Conservation (phyloP, 768 basidiomycete species). For the Tricholoma sp. region DNA sequence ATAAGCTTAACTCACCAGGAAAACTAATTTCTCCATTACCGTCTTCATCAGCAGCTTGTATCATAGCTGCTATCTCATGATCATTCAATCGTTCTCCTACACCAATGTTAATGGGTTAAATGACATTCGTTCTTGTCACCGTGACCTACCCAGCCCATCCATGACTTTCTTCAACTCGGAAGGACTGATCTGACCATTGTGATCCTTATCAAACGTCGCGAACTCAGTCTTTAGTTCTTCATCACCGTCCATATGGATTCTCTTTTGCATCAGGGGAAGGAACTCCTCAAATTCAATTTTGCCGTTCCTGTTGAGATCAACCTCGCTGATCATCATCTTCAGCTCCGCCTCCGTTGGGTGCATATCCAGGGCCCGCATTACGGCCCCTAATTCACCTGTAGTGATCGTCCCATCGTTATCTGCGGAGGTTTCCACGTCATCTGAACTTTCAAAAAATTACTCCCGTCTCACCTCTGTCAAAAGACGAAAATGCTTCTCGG, state of each 20-base stretch:
- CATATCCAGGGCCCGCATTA: constrained; percentile 46
- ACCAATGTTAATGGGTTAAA: background rate
- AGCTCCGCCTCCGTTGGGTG: constrained; percentile 45
- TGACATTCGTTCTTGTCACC: background rate
- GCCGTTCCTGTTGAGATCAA: constrained; percentile 40
- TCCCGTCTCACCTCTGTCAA: constrained; percentile 22
- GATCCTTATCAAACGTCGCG: constrained; percentile 89
- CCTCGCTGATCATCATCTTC: constrained; percentile 45
- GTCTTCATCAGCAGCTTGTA: constrained; percentile 81
- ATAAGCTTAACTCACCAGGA: constrained; percentile 41
- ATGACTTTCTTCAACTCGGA: constrained; percentile 92
- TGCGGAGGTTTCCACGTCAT: too few species aligned
- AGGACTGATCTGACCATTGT: constrained; percentile 85
- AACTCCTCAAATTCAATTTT: constrained; percentile 46
- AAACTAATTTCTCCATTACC: constrained; percentile 85
- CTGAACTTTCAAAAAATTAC: background rate
- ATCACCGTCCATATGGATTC: constrained; percentile 33
- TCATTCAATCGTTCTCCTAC: constrained; percentile 63
- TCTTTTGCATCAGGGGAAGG: constrained; percentile 40
- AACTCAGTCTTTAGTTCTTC: constrained; percentile 46
- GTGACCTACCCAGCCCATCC: constrained; percentile 83
- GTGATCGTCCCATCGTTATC: constrained; percentile 43
- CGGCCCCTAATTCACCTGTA: constrained; percentile 41
- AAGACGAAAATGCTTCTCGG: constrained; percentile 20
- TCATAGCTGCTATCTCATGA: constrained; percentile 84